Evolutionary conservation across 1,284 basidiomycete genomes (phyloP).

Genomic region (Wolfiporia cocos): DNA sequence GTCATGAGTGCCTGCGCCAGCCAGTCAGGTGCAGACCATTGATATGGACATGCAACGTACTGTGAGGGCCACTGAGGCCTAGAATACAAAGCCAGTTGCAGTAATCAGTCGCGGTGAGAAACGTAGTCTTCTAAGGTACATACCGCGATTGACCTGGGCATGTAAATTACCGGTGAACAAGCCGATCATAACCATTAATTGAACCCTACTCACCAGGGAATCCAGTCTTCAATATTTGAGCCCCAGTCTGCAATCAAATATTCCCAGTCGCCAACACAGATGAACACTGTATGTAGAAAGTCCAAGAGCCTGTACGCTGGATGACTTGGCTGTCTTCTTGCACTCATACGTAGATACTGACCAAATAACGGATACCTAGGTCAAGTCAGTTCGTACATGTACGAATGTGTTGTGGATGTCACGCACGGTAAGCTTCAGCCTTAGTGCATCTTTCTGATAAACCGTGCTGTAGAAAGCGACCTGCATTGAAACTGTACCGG

Average conservation of each 20-base stretch:
- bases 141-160: slow-evolving; percentile 12
- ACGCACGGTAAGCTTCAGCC: slow-evolving; percentile 13
- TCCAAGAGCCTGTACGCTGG: slow-evolving; percentile 28
- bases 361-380: too few species aligned
- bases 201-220: slow-evolving; percentile 22
- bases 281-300: slow-evolving; percentile 21
- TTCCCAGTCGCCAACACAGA: slow-evolving; percentile 29
- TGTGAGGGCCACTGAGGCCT: slow-evolving; percentile 21
- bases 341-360: too few species aligned
- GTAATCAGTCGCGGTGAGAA: too few species aligned
- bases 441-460: slow-evolving; percentile 12
- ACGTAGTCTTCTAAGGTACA: background rate
- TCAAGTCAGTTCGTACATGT: background rate
- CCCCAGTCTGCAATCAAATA: slow-evolving; percentile 29
- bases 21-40: slow-evolving; percentile 8
- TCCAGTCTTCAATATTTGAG: slow-evolving; percentile 13
- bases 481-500: slow-evolving; percentile 19
- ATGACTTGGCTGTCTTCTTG: too few species aligned
- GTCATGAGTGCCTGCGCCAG: slow-evolving; percentile 10
- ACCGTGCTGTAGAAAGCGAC: slow-evolving; percentile 13
- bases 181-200: background rate
- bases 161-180: background rate
- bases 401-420: background rate
- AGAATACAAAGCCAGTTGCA: too few species aligned
- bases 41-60: slow-evolving; percentile 14